A percentile compares a stretch with the other conserved stretches of the same genome.
phyloP scores from a whole-genome alignment of 495 filamentous ascomycete species.

The Amphirosellinia nigrospora region DNA sequence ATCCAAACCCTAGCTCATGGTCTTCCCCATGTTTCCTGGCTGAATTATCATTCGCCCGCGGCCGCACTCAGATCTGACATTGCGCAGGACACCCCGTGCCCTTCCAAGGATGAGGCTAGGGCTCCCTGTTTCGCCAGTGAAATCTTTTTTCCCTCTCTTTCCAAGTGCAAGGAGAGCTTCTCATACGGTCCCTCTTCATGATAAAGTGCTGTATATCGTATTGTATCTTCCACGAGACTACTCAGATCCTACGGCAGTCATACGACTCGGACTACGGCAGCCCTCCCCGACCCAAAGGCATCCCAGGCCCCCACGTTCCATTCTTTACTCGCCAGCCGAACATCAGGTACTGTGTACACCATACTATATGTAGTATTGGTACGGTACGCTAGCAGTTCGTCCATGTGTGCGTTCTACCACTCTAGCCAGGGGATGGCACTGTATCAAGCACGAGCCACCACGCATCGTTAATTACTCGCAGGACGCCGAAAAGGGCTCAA shows the following conservation, averaged over 20 bases:
- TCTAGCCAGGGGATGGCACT: slow-evolving; percentile 2
- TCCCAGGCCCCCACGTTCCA: slow-evolving; percentile 16
- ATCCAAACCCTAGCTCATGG: slow-evolving; percentile 34
- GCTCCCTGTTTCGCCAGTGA: slow-evolving; percentile 15
- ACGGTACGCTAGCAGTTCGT: background rate
- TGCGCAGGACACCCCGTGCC: slow-evolving; percentile 33
- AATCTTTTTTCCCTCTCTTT: background rate
- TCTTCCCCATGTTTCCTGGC: slow-evolving; percentile 39
- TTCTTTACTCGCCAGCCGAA: background rate
- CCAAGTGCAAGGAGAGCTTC: background rate
- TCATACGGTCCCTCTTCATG: background rate
- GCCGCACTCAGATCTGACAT: slow-evolving; percentile 42
- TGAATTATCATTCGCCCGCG: slow-evolving; percentile 40
- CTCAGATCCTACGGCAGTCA: slow-evolving; percentile 5
- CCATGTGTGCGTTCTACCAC: background rate
- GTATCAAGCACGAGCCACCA: slow-evolving; percentile 13
- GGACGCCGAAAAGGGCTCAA: slow-evolving; percentile 6
- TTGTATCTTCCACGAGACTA: background rate
- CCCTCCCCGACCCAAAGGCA: slow-evolving; percentile 3
- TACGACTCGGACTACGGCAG: slow-evolving; percentile 20
- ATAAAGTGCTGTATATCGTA: background rate
- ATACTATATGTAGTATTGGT: background rate
- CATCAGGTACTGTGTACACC: background rate
- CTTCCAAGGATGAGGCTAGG: slow-evolving; percentile 23
- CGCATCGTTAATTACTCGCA: slow-evolving; percentile 16